phyloP scores from a whole-genome alignment of 345 rosid species.

The Bruguiera parviflora region DNA sequence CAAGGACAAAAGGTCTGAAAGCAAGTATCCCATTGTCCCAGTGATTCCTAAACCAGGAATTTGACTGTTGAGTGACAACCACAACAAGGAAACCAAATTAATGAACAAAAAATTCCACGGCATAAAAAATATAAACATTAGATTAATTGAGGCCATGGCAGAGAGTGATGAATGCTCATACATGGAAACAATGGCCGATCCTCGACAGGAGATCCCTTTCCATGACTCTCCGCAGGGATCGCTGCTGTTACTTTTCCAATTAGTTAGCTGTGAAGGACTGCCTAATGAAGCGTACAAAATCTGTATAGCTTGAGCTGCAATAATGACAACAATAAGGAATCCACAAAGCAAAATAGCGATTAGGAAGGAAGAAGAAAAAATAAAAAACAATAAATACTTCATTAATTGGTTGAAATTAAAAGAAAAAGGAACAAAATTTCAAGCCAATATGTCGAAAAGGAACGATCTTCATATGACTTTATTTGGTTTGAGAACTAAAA shows the following conservation, averaged over 20 bases:
- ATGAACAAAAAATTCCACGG: conserved; percentile 12
- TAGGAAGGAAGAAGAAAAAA: not conserved
- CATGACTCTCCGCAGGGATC: conserved; percentile 98
- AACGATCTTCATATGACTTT: not conserved
- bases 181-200: conserved; percentile 87
- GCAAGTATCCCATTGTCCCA: conserved; percentile 94
- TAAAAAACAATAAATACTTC: not conserved
- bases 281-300: conserved; percentile 71
- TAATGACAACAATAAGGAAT: not conserved
- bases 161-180: conserved; percentile 24
- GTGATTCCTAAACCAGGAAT: conserved; percentile 71
- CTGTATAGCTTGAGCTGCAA: conserved; percentile 87
- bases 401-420: not conserved
- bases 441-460: not conserved
- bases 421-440: not conserved
- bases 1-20: conserved; percentile 60
- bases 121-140: not conserved
- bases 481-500: not conserved
- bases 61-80: conserved; percentile 45
- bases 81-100: conserved; percentile 1
- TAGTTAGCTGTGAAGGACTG: conserved; percentile 78
- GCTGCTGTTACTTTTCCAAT: conserved; percentile 73
- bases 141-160: not conserved
- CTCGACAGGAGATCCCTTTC: conserved; percentile 86
- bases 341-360: not conserved